Base-by-base conservation (phyloP, 2,329 filamentous ascomycete genomes). In the Colletotrichum coccodes region DNA sequence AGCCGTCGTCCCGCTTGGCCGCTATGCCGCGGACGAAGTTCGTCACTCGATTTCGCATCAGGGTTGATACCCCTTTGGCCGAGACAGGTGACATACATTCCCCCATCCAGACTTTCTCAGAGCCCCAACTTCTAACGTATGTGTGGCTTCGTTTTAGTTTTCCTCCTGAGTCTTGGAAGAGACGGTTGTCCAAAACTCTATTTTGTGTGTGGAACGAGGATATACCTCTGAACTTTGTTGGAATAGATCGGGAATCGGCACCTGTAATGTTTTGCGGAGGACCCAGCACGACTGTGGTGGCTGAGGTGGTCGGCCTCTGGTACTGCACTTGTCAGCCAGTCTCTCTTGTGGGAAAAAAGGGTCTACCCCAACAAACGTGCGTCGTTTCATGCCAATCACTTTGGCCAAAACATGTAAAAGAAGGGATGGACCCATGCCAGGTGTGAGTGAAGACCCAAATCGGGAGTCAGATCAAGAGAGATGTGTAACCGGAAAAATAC, bases 311-410 rank as follows among this genome's bases (percentile, higher is more conserved):
- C 32, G 32, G 32, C 54, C 49, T n/a, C n/a, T n/a, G n/a, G n/a
- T n/a, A n/a, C n/a, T 65, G 28, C 56, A 34, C 12, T 30, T 60
- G 66, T 64, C 65, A 68, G 65, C 65, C 32, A 40, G 26, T 63
- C 28, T 34, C 21, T 50, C n/a, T 8, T 40, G 11, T 11, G 16
- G 4, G 34, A 12, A 38, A 26, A 30, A 56, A 60, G 62, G 62
- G 54, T 60, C 54, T 69, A 50, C 54, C 56, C 54, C 56, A 28
- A 65, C 47, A 49, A 44, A 64, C 47, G 54, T 56, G 54, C 49
- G 34, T 56, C 36, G 66, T 69, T 69, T 69, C 66, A 66, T 60
- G 52, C 34, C 49, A 54, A 44, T 69, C 40, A 60, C 49, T 57
- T 65, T 68, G 47, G 65, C 60, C 65, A 54, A 68, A 68, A 64